Percentiles rank a stretch among this genome's conserved stretches.
Conservation (phyloP, 306 rosid species). For the Dalbergia cultrata region DNA sequence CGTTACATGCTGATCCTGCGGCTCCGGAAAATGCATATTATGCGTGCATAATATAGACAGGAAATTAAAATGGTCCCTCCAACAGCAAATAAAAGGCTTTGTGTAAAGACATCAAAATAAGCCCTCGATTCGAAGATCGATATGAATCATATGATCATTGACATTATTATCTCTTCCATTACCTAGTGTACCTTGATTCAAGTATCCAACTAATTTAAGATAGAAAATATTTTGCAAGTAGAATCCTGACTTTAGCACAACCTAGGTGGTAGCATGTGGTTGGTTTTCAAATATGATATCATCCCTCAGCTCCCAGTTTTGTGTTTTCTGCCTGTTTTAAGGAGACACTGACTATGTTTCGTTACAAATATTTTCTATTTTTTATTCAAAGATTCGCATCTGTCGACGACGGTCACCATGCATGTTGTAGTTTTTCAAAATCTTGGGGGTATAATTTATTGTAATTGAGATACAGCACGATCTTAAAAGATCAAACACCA, state of each 20-base stretch:
- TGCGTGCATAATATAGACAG: no score
- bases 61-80: no score
- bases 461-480: background rate
- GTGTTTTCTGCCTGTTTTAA: constrained; percentile 42
- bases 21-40: no score
- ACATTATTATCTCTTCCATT: background rate
- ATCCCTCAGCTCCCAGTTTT: constrained; percentile 16
- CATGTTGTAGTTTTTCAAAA: background rate
- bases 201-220: background rate
- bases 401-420: constrained; percentile 14
- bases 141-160: constrained; percentile 25
- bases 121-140: background rate
- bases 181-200: background rate
- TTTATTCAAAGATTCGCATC: constrained; percentile 24
- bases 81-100: background rate
- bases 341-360: constrained; percentile 40
- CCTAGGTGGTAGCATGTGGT: background rate
- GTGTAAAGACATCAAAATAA: background rate
- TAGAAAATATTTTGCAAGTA: background rate
- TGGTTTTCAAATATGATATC: constrained; percentile 8
- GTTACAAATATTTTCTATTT: constrained; percentile 5
- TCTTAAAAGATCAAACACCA: no score
- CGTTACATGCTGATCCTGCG: no score
- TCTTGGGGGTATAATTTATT: background rate
- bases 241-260: background rate